phyloP scores from a whole-genome alignment of 2,329 filamentous ascomycete genomes.

The Pseudonectria buxi region DNA sequence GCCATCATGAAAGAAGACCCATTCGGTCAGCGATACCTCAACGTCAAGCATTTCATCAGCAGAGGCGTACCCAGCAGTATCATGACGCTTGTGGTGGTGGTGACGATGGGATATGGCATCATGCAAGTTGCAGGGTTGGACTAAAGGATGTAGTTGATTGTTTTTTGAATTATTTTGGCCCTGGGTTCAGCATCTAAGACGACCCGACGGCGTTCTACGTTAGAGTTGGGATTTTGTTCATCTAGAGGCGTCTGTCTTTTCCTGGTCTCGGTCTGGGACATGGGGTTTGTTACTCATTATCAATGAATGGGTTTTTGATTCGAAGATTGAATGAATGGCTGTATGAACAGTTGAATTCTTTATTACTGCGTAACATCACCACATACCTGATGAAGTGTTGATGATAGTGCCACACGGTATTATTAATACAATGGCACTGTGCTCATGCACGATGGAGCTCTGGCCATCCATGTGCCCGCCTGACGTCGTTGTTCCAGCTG shows the following conservation, averaged over 20 bases:
- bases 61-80: slow-evolving; percentile 85
- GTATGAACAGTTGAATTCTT: too few species aligned
- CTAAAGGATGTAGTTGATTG: slow-evolving; percentile 15
- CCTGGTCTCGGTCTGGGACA: too few species aligned
- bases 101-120: slow-evolving; percentile 83
- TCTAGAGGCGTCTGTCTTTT: too few species aligned
- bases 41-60: slow-evolving; percentile 90
- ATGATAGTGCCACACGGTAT: too few species aligned
- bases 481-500: slow-evolving; percentile 22
- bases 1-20: slow-evolving; percentile 99
- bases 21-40: slow-evolving; percentile 83
- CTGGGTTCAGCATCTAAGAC: background rate
- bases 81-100: slow-evolving; percentile 71
- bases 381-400: too few species aligned
- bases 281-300: too few species aligned
- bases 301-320: too few species aligned
- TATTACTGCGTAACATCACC: too few species aligned
- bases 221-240: too few species aligned
- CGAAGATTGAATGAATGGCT: too few species aligned
- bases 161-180: background rate
- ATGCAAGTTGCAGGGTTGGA: slow-evolving; percentile 70
- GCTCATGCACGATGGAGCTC: slow-evolving; percentile 13
- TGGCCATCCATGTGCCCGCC: slow-evolving; percentile 14
- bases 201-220: too few species aligned
- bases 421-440: slow-evolving; percentile 18